phyloP scores from a whole-genome alignment of 805 yeast genomes.

The Suhomyces faveliae region DNA sequence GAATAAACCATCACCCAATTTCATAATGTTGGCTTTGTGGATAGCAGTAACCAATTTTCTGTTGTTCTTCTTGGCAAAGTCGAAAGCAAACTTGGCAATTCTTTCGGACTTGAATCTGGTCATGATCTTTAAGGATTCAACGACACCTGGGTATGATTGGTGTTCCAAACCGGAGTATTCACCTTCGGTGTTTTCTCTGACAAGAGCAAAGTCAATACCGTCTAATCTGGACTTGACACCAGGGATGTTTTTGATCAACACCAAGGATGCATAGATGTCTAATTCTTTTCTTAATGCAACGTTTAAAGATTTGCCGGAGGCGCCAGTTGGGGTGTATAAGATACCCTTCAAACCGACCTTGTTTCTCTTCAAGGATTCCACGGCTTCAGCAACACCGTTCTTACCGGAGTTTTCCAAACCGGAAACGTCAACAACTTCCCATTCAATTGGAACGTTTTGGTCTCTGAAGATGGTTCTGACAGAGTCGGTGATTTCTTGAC shows the following conservation, averaged over 20 bases:
- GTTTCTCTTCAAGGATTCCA: constrained; percentile 89
- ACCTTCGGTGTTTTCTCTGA: constrained; percentile 99
- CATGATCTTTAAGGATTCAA: constrained; percentile 92
- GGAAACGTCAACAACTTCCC: constrained; percentile 61
- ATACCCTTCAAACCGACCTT: constrained; percentile 97
- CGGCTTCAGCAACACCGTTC: constrained; percentile 79
- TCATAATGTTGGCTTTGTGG: constrained; percentile 99
- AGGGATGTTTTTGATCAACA: constrained; percentile 89
- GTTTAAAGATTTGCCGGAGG: constrained; percentile 81
- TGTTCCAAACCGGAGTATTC: constrained; percentile 98
- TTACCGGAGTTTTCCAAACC: constrained; percentile 50
- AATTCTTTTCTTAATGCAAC: constrained; percentile 95
- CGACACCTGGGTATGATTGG: constrained; percentile 96
- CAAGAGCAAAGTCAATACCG: constrained; percentile 87
- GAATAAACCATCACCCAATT: constrained; percentile 96
- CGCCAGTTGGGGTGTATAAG: constrained; percentile 82
- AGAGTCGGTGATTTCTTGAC: constrained; percentile 91
- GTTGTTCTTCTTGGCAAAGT: constrained; percentile 88
- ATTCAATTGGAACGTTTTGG: constrained; percentile 88
- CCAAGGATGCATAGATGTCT: constrained; percentile 92
- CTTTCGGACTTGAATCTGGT: constrained; percentile 94
- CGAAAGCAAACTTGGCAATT: constrained; percentile 95
- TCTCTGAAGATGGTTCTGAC: constrained; percentile 86
- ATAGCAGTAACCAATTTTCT: constrained; percentile 93
- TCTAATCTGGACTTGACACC: constrained; percentile 90